Conservation (phyloP, 768 basidiomycete species). For the Boletus rufocinnamomeus region DNA sequence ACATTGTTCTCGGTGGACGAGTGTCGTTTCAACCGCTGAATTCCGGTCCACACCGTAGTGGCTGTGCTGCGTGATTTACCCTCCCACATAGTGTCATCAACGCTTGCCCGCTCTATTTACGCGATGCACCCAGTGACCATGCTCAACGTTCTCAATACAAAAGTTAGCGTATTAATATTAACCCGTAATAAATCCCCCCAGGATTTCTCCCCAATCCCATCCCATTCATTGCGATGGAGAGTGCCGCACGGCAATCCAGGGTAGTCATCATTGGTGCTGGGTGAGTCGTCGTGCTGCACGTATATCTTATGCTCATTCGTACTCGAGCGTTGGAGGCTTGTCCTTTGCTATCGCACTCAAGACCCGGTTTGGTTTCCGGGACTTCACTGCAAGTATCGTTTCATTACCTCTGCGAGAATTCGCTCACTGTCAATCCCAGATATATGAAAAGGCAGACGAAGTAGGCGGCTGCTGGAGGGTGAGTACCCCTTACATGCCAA, state of each 20-base stretch:
- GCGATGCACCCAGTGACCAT: slow-evolving; percentile 1
- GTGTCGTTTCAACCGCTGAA: neutral
- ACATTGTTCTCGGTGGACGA: slow-evolving; percentile 42
- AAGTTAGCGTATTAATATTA: slow-evolving; percentile 5
- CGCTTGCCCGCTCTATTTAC: neutral
- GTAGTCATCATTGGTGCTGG: slow-evolving; percentile 28
- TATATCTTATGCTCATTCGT: neutral
- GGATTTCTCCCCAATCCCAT: neutral
- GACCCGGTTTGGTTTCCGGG: slow-evolving; percentile 36
- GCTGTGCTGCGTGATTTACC: slow-evolving; percentile 17
- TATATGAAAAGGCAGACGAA: slow-evolving; percentile 46
- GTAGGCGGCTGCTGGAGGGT: slow-evolving; percentile 59
- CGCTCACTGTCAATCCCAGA: slow-evolving; percentile 25
- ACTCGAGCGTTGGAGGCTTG: slow-evolving; percentile 42
- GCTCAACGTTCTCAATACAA: neutral
- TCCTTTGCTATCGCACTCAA: slow-evolving; percentile 46
- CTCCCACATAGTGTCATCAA: neutral
- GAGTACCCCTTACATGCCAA: slow-evolving; percentile 21
- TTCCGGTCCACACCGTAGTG: slow-evolving; percentile 19
- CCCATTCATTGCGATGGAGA: slow-evolving; percentile 1
- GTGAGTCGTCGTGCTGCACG: slow-evolving; percentile 11
- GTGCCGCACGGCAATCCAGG: slow-evolving; percentile 3
- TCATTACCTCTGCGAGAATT: neutral
- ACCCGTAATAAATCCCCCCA: neutral
- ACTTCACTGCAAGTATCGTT: slow-evolving; percentile 41